These are phyloP conservation scores for Rhizopogon salebrosus DNA, from an alignment of 768 basidiomycete species.

Conservation along the genomic window DNA sequence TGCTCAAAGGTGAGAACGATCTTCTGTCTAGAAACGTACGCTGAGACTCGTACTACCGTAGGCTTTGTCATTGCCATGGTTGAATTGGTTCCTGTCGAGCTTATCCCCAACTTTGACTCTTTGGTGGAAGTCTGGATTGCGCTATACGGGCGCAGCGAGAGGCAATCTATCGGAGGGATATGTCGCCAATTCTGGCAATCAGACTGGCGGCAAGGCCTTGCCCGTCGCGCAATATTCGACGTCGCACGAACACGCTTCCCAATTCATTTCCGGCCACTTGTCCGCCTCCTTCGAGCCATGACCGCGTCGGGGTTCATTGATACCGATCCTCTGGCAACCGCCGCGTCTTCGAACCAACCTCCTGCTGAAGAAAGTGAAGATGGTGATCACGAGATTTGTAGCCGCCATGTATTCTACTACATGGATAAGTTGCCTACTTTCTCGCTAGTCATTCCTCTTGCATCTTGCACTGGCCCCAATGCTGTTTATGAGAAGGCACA, in stretches of 20 bases:
- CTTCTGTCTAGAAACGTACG: background rate
- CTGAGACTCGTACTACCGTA: slow-evolving; percentile 25
- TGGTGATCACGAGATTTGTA: slow-evolving; percentile 54
- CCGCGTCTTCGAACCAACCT: slow-evolving; percentile 36
- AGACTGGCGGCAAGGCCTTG: slow-evolving; percentile 62
- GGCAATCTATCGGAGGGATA: slow-evolving; percentile 57
- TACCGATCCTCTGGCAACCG: slow-evolving; percentile 58
- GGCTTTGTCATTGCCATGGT: slow-evolving; percentile 73
- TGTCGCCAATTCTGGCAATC: slow-evolving; percentile 80
- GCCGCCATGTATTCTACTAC: slow-evolving; percentile 69
- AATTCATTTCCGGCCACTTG: slow-evolving; percentile 63
- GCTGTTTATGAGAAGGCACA: slow-evolving; percentile 68
- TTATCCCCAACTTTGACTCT: slow-evolving; percentile 68
- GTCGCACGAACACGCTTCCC: slow-evolving; percentile 82
- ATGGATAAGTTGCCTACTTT: slow-evolving; percentile 67
- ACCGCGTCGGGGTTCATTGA: slow-evolving; percentile 74
- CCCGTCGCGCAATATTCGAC: slow-evolving; percentile 79
- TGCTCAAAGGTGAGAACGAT: slow-evolving; percentile 66
- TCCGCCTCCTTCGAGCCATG: slow-evolving; percentile 72
- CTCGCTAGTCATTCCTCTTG: slow-evolving; percentile 66
- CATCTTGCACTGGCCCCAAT: slow-evolving; percentile 58
- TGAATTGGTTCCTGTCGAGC: slow-evolving; percentile 70
- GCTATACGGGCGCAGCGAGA: slow-evolving; percentile 70
- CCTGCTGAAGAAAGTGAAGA: slow-evolving; percentile 34
- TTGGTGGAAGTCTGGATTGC: slow-evolving; percentile 76